Base-by-base conservation (phyloP, 768 basidiomycete genomes). In the Podaxis sp. region DNA sequence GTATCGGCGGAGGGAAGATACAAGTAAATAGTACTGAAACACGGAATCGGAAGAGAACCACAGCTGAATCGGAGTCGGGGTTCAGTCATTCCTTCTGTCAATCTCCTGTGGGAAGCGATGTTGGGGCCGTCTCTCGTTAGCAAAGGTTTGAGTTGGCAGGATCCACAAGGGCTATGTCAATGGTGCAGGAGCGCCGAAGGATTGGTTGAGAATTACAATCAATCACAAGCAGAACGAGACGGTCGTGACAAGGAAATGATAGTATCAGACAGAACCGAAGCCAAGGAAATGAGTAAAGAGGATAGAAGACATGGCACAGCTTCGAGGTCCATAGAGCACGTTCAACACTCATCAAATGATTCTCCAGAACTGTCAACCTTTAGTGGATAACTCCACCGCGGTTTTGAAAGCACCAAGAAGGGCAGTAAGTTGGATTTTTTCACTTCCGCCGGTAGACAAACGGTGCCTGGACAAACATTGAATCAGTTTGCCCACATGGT, bases 381-480 rank as follows among this genome's bases (percentile, higher is more conserved):
- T 87, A 17, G 83, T 76, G 28, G 87, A 82, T 52, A 93, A 70
- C 71, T 96, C 93, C 6, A 97, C 92, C 0, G 93, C 87, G 65
- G 92, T 90, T 75, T 99, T 99, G 80, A 98, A 96, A 4, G 91
- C 91, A 3, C 92, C 95, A 3, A 99, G 78, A 64, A 99, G 75
- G 0, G 95, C 95, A 6, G 94, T 94, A 57, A 99, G 72, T 71
- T 99, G 97, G 58, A 99, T 87, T 71, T 95, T 98, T 75, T 99
- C 97, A 66, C 79, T 96, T 1, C 91, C 95, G 0, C 97, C 97
- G 0, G 95, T 88, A 1, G 95, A 94, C 7, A 99, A 76, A 51
- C 96, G 87, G 73, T 98, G 89, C 73, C 96, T 99, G 52, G 15
- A 17, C n/a, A 57, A 39, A 49, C 22, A 39, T 38, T 62, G 24